Evolutionary conservation across 1,284 basidiomycete genomes (phyloP).

Genomic region (Malassezia japonica): DNA sequence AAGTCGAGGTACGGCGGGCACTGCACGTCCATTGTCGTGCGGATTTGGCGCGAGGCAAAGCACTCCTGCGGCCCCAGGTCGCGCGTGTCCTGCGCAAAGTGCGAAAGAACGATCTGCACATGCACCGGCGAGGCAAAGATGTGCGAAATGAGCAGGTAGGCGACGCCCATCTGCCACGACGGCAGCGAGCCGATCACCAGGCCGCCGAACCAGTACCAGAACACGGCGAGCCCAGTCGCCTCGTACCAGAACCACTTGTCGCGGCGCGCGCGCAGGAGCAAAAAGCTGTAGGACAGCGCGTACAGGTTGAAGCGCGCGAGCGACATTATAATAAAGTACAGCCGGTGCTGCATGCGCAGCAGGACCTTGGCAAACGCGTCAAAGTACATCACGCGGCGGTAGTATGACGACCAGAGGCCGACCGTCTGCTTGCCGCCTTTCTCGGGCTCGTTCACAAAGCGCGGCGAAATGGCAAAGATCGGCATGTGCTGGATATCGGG

Average conservation of each 20-base stretch:
- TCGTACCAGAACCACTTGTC: slow-evolving; percentile 53
- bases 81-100: slow-evolving; percentile 88
- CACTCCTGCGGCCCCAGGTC: slow-evolving; percentile 84
- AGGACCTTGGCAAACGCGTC: slow-evolving; percentile 63
- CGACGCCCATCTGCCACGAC: slow-evolving; percentile 58
- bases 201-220: slow-evolving; percentile 68
- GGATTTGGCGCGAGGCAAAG: slow-evolving; percentile 82
- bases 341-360: slow-evolving; percentile 72
- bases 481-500: slow-evolving; percentile 85
- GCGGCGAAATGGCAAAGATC: slow-evolving; percentile 83
- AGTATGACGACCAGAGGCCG: slow-evolving; percentile 80
- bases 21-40: slow-evolving; percentile 90
- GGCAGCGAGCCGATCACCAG: slow-evolving; percentile 59
- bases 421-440: background rate
- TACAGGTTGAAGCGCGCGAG: slow-evolving; percentile 95
- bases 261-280: slow-evolving; percentile 55
- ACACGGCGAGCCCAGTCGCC: slow-evolving; percentile 60
- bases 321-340: slow-evolving; percentile 85
- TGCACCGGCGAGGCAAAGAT: slow-evolving; percentile 65
- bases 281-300: slow-evolving; percentile 69
- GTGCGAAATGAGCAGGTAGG: slow-evolving; percentile 69
- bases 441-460: slow-evolving; percentile 7
- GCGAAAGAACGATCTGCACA: slow-evolving; percentile 82
- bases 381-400: slow-evolving; percentile 75
- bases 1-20: slow-evolving; percentile 75